Evolutionary conservation across 768 basidiomycete genomes (phyloP).

Genomic region (Lentinula guzmanii): DNA sequence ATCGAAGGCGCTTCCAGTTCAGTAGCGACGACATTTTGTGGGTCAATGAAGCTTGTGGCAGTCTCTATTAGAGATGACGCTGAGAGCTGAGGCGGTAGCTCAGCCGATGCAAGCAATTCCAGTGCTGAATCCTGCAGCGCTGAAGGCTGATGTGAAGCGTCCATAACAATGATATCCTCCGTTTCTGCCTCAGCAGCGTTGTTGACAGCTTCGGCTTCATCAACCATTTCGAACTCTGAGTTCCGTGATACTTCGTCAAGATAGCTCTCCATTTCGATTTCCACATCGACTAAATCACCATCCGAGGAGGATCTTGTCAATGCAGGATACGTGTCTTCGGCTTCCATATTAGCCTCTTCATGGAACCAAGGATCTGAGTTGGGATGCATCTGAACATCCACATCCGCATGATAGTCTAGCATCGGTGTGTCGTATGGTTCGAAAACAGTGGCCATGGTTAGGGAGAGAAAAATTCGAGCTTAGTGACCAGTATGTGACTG

Average conservation of each 20-base stretch:
- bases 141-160: constrained; percentile 24
- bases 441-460: constrained; percentile 34
- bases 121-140: neutral
- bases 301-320: constrained; percentile 17
- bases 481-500: neutral
- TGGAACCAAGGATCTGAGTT: constrained; percentile 48
- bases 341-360: constrained; percentile 52
- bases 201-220: constrained; percentile 25
- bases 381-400: constrained; percentile 56
- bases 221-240: constrained; percentile 54
- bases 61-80: neutral
- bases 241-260: constrained; percentile 30
- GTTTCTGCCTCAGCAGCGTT: constrained; percentile 23
- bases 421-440: constrained; percentile 60
- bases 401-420: constrained; percentile 52
- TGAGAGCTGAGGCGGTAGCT: neutral
- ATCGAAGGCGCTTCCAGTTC: neutral
- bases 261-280: constrained; percentile 63
- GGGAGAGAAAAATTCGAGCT: constrained; percentile 8
- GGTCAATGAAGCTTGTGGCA: neutral
- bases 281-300: constrained; percentile 37
- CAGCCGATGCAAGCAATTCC: neutral
- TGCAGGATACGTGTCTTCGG: constrained; percentile 34
- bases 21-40: neutral
- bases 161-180: constrained; percentile 45